Conservation (phyloP, 768 basidiomycete species). For the Tephrocybe sp. region DNA sequence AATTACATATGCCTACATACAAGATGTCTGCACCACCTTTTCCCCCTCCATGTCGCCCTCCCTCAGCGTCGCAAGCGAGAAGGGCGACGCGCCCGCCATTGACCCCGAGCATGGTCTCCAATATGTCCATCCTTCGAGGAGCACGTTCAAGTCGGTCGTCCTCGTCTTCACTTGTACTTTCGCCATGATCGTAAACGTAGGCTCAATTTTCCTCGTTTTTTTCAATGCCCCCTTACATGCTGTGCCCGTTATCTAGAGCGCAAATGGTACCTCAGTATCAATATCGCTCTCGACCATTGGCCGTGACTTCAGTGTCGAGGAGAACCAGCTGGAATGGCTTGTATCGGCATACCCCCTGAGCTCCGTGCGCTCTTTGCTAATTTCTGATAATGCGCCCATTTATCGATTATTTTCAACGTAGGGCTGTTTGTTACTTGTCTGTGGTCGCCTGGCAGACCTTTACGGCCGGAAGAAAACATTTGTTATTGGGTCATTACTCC, state of each 20-base stretch:
- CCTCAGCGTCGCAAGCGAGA: constrained; percentile 9
- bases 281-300: constrained; percentile 56
- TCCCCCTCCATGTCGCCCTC: constrained; percentile 10
- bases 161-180: constrained; percentile 26
- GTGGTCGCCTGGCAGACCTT: constrained; percentile 77
- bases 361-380: constrained; percentile 38
- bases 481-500: constrained; percentile 51
- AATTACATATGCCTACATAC: background rate
- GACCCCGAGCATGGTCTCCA: constrained; percentile 4
- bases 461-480: constrained; percentile 74
- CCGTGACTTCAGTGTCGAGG: constrained; percentile 42
- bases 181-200: constrained; percentile 25
- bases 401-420: constrained; percentile 25
- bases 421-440: constrained; percentile 77
- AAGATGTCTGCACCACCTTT: background rate
- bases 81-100: constrained; percentile 4
- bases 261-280: constrained; percentile 44
- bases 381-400: constrained; percentile 1
- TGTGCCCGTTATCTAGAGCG: constrained; percentile 25
- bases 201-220: background rate
- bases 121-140: constrained; percentile 9
- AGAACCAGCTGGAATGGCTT: constrained; percentile 64
- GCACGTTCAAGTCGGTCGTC: constrained; percentile 19
- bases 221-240: background rate
- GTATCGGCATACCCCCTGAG: constrained; percentile 65